Base-by-base conservation (phyloP, 1,284 basidiomycete species). In the Lentinula novae-zelandiae region DNA sequence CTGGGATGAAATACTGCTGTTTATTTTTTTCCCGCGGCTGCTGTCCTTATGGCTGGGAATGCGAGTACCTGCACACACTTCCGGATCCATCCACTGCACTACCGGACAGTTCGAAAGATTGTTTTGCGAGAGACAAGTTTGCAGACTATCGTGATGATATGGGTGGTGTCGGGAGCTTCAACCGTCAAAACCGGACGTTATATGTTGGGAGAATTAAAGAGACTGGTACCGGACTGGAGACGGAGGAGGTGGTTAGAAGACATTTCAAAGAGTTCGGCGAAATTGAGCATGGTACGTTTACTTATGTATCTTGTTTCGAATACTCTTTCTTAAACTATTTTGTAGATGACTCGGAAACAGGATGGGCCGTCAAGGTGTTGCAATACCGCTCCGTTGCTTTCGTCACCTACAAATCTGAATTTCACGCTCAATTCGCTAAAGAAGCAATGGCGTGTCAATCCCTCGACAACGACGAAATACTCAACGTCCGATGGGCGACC, bases 381-480 rank as follows among this genome's bases (percentile, higher is more conserved):
- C 92, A 95, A 71, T 94, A 95, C 72, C 91, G 96, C 61, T 93
- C 92, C 58, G 95, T 98, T 62, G 97, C 95, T 0, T 99, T 99
- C 75, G 96, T 99, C 53, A 98, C 96, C 1, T 99, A 96, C 76
- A 85, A 89, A 58, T 84, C 84, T 48, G 96, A 99, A 71, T 70
- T 90, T 60, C 79, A 87, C 66, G 97, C 95, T 0, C 94, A 97
- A 70, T 99, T 99, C 72, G 97, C 96, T 15, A 98, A 98, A 72
- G 97, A 99, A 75, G 87, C 97, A 0, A 99, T 99, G 97, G 93
- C 95, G 49, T 95, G 96, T 74, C 97, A 99, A 75, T 96, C 94
- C 27, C 81, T 99, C 66, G 96, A 99, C 74, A 93, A 96, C 69
- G 93, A 98, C 73, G 97, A 99, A 74, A 95, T 98, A 66, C 83